phyloP scores from a whole-genome alignment of 2,329 filamentous ascomycete genomes.

The Phialophora tarda region DNA sequence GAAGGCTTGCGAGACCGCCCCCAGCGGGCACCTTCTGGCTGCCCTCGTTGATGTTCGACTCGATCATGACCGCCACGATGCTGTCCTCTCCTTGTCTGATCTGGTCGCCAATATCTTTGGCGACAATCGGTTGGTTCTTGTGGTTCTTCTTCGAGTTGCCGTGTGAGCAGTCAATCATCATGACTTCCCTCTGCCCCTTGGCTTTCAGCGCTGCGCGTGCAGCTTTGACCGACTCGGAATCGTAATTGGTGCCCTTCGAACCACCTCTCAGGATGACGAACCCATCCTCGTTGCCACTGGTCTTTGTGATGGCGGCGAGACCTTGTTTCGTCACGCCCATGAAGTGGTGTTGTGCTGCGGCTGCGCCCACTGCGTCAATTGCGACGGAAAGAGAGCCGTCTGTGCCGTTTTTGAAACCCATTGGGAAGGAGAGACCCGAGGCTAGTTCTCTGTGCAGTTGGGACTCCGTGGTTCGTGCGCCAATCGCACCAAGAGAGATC shows the following conservation, averaged over 20 bases:
- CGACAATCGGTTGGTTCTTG: conserved; percentile 96
- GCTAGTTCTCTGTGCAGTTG: conserved; percentile 95
- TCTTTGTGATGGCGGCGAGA: conserved; percentile 92
- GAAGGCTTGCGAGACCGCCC: conserved; percentile 75
- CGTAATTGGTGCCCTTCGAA: conserved; percentile 92
- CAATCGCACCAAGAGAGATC: conserved; percentile 88
- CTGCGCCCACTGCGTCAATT: conserved; percentile 93
- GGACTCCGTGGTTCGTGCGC: conserved; percentile 94
- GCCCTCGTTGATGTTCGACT: conserved; percentile 95
- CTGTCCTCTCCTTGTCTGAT: conserved; percentile 80
- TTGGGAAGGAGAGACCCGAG: conserved; percentile 91
- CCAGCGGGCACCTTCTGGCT: conserved; percentile 89
- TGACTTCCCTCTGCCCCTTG: conserved; percentile 72
- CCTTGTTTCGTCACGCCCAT: conserved; percentile 96
- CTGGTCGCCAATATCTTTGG: conserved; percentile 78
- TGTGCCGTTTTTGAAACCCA: conserved; percentile 99
- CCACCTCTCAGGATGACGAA: conserved; percentile 95
- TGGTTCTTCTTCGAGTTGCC: conserved; percentile 96
- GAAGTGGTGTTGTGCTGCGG: conserved; percentile 92
- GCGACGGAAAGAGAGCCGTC: conserved; percentile 88
- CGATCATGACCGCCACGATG: conserved; percentile 99
- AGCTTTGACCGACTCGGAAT: conserved; percentile 79
- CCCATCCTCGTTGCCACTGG: conserved; percentile 92
- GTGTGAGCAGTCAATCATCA: conserved; percentile 99
- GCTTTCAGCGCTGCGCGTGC: conserved; percentile 79